Evolutionary conservation across 305 asterid species (phyloP), one percentile per base, ranked within the genome.

Genomic region (Lippia alba): DNA sequence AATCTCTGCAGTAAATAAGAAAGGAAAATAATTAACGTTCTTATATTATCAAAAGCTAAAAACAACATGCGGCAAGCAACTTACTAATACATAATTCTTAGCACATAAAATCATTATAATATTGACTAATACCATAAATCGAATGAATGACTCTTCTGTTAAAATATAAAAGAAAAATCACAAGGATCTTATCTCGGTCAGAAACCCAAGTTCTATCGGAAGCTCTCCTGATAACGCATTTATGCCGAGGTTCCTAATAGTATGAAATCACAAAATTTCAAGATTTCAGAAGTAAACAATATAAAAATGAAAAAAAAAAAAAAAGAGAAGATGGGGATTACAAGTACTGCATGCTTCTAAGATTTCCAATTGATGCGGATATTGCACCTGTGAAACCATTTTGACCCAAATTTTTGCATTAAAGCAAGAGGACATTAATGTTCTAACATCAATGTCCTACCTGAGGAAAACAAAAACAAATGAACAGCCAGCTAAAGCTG

Each of bases 221-320:
- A 94, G 73, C 63, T 69, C 71, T 76, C 94, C 97, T 5, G 99
- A 89, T 63, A 94, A 81, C 53, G 91, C 85, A 79, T 91, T 91
- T 44, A 68, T 55, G 57, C 96, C 92, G 14, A 94, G 0, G 70
- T 32, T 75, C 88, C 99, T 94, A 71, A 34, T 44, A 41, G 32
- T 73, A 77, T 32, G 36, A 76, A 78, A 61, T 61, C 20, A 59
- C 10, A 20, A 32, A 49, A 0, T 51, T 39, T 53, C 56, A 76
- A n/a, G 63, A 65, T 36, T 36, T 36, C 41, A 36, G 41, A 36
- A 36, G 41, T 36, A 36, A 36, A 36, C 9, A 36, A 36, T 36
- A 8, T 8, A 8, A 36, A 36, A 36, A 36, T 36, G 41, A 36
- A 36, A 36, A 36, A 36, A 7, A 36, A 36, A 36, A 36, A 36